Evolutionary conservation across 2,329 filamentous ascomycete genomes (phyloP), one percentile per base, ranked within the genome.

Genomic region (Chalaropsis ovoidea): DNA sequence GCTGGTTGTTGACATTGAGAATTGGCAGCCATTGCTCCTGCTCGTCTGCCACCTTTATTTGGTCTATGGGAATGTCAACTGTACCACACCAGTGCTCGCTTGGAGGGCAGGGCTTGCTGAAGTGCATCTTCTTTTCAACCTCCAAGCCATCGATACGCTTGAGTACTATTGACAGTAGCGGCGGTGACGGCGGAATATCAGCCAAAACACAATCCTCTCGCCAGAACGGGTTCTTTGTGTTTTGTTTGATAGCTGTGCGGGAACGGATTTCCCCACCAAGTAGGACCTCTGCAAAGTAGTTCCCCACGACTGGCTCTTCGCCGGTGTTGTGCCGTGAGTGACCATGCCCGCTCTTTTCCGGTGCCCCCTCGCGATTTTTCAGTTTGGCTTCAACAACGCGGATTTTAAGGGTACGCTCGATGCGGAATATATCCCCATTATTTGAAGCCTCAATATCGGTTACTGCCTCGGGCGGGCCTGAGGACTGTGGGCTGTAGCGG

Each of bases 21-120:
- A 96, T 84, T 17, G 86, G 87, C 78, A 90, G 88, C 93, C 92
- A 96, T 71, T 91, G 87, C 74, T 97, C 93, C 42, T 86, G 81
- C 66, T 93, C 88, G 71, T 87, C 87, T 17, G 86, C 87, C 0
- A 84, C 81, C 45, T 93, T 89, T 17, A 96, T 75, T 68, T 91
- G 87, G 67, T 92, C 87, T 7, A 96, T 78, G 22, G 86, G 82
- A 39, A 96, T 83, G 70, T 96, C 90, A n/a, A 96, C 87, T 62
- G 86, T 84, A 1, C 90, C 89, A 69, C 82, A 84, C 1, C 82
- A 72, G 15, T 80, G 72, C 70, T 86, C 84, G 31, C 83, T 80
- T 61, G 71, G 31, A 11, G 61, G 63, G 17, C 49, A 49, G 31
- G 61, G 63, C 52, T 56, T 66, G 52, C 61, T 63, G 24, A 67